phyloP scores from a whole-genome alignment of 106 monocot genomes.

The Chionographis japonica region DNA sequence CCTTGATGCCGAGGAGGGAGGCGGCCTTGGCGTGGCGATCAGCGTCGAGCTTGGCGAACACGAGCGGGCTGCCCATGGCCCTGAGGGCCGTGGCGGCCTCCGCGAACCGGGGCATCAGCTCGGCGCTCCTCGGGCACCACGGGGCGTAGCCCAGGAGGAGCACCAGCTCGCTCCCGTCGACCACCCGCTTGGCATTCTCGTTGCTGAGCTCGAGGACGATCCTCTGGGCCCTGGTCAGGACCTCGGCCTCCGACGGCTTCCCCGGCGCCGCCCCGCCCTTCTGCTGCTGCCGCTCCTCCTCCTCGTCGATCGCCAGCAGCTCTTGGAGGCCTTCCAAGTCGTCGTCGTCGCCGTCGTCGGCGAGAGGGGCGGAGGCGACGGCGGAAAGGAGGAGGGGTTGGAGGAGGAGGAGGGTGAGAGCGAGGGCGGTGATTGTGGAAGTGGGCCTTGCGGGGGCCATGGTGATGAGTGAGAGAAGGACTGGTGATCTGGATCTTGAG shows the following conservation, averaged over 20 bases:
- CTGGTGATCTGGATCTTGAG: too few relatives aligned
- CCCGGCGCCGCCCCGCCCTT: neutral
- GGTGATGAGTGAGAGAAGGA: too few relatives aligned
- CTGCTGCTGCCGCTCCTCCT: constrained; percentile 43
- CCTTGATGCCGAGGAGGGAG: constrained; percentile 51
- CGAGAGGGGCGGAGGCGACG: neutral
- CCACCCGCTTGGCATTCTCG: constrained; percentile 60
- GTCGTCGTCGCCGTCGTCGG: constrained; percentile 22
- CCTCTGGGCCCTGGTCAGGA: constrained; percentile 63
- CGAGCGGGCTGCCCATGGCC: constrained; percentile 56
- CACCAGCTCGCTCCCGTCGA: constrained; percentile 59
- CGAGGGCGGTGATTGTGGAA: neutral
- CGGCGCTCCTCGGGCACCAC: constrained; percentile 81
- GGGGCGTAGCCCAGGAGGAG: constrained; percentile 85
- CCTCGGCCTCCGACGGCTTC: constrained; percentile 36
- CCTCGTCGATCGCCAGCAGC: constrained; percentile 87
- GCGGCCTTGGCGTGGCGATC: constrained; percentile 82
- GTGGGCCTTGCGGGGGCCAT: too few relatives aligned
- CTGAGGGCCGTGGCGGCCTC: constrained; percentile 65
- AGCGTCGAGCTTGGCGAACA: constrained; percentile 85
- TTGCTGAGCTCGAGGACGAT: constrained; percentile 72
- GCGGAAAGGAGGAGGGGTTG: constrained; percentile 7
- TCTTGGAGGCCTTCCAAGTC: constrained; percentile 61
- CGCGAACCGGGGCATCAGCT: constrained; percentile 88
- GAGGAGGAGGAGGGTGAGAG: constrained; percentile 16